These are phyloP conservation scores for Apodospora peruviana DNA, from an alignment of 495 filamentous ascomycete species.

Conservation along the genomic window DNA sequence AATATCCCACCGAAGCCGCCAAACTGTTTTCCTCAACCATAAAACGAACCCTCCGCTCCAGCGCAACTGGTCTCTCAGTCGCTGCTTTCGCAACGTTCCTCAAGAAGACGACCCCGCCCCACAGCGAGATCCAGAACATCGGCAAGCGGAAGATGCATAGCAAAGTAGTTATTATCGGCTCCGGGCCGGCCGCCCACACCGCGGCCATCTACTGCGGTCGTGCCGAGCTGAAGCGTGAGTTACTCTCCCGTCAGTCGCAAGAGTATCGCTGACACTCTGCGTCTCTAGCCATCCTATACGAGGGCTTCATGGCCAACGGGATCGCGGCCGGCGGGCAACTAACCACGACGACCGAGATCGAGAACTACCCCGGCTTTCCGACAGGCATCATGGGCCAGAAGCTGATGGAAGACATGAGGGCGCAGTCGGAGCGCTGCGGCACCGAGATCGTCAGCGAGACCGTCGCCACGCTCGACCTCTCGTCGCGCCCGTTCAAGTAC, in stretches of 20 bases:
- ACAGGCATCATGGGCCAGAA: conserved; percentile 76
- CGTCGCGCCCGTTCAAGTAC: conserved; percentile 82
- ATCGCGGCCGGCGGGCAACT: conserved; percentile 94
- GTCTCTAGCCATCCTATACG: conserved; percentile 72
- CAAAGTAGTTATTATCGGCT: conserved; percentile 84
- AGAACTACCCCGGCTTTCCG: conserved; percentile 96
- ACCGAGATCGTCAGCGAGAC: conserved; percentile 91
- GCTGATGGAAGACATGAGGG: conserved; percentile 94
- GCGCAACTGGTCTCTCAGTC: conserved; percentile 54
- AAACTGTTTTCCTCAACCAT: conserved; percentile 85
- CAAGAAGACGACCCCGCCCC: conserved; percentile 55
- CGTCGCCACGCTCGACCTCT: conserved; percentile 81
- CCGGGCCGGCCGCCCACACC: conserved; percentile 94
- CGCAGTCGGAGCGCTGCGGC: conserved; percentile 84
- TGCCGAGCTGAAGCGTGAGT: conserved; percentile 72
- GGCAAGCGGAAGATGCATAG: conserved; percentile 64
- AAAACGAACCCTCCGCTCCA: conserved; percentile 47
- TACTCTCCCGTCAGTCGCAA: neutral
- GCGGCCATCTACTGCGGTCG: conserved; percentile 93
- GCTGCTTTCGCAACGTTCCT: conserved; percentile 57
- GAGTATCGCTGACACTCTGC: conserved; percentile 4
- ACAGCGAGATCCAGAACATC: conserved; percentile 42
- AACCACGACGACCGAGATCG: conserved; percentile 95
- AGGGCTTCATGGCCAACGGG: conserved; percentile 96
- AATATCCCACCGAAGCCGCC: conserved; percentile 31